phyloP scores from a whole-genome alignment of 441 rosid genomes.

The Bruguiera hainesii region DNA sequence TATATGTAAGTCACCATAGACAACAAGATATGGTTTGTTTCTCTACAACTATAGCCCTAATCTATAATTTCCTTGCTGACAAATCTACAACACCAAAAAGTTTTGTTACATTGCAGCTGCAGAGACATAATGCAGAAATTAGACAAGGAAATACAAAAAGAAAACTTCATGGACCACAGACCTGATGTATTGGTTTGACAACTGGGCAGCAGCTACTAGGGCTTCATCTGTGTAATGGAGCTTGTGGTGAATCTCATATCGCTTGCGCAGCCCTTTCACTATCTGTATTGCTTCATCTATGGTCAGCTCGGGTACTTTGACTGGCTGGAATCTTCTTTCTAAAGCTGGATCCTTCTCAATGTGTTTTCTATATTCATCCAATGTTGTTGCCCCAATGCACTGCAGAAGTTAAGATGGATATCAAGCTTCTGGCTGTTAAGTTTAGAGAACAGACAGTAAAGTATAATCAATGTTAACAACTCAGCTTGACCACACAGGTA shows the following conservation, averaged over 20 bases:
- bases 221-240: conserved; percentile 50
- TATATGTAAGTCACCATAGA: no score
- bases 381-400: conserved; percentile 67
- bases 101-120: no score
- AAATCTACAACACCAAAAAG: no score
- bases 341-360: conserved; percentile 58
- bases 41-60: no score
- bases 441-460: background rate
- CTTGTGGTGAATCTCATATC: conserved; percentile 56
- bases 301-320: conserved; percentile 55
- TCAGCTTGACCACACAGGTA: background rate
- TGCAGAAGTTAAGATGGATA: conserved; percentile 16
- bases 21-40: no score
- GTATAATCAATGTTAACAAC: background rate
- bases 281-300: conserved; percentile 51
- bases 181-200: conserved; percentile 65
- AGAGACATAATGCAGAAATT: background rate
- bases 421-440: background rate
- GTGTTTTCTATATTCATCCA: conserved; percentile 60
- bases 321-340: conserved; percentile 58
- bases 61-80: no score
- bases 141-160: background rate
- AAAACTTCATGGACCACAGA: conserved; percentile 17
- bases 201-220: conserved; percentile 44
- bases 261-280: conserved; percentile 39